phyloP scores from a whole-genome alignment of 2,329 filamentous ascomycete genomes.

The Aspergillus amoenus region DNA sequence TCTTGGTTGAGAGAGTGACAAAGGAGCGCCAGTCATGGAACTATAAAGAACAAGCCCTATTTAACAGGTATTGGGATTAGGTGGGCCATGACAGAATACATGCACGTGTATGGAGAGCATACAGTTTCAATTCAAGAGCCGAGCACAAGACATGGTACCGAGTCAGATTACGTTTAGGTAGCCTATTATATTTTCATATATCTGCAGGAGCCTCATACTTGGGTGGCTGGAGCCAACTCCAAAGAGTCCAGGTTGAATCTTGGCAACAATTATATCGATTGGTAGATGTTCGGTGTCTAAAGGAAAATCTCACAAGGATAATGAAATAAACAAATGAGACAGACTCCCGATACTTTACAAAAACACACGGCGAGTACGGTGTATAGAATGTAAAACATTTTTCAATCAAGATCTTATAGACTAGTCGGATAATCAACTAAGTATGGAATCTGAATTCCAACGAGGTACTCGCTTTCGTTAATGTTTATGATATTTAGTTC shows the following conservation, averaged over 20 bases:
- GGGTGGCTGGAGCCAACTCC: too few species aligned
- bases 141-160: neutral
- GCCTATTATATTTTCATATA: too few species aligned
- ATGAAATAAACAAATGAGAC: neutral
- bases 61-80: neutral
- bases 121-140: neutral
- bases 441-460: neutral
- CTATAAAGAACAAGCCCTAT: neutral
- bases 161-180: too few species aligned
- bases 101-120: neutral
- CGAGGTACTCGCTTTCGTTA: neutral
- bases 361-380: neutral
- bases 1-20: too few species aligned
- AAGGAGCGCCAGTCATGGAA: too few species aligned
- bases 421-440: constrained; percentile 10
- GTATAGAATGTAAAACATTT: neutral
- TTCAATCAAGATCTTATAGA: neutral
- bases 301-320: neutral
- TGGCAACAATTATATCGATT: neutral
- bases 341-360: neutral
- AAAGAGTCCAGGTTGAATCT: too few species aligned
- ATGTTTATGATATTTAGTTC: constrained; percentile 1
- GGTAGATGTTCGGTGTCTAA: neutral
- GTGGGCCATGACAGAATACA: neutral
- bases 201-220: too few species aligned